These are phyloP conservation scores for Colletotrichum sp. DNA, from an alignment of 2,329 filamentous ascomycete species.

Conservation along the genomic window DNA sequence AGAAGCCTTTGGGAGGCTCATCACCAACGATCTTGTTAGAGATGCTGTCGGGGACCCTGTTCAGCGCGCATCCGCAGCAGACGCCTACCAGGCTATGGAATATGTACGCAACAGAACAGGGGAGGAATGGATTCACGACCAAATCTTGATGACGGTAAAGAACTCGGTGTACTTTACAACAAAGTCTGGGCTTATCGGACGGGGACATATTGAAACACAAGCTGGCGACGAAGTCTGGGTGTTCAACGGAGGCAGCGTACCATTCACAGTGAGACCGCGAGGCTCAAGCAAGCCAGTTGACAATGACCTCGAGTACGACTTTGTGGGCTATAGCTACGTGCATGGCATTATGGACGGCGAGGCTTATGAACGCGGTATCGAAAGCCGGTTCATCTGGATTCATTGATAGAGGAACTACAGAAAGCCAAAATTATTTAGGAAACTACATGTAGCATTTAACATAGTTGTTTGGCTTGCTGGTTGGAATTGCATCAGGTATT, in stretches of 20 bases:
- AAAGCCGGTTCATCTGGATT: not conserved
- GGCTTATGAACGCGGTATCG: not conserved
- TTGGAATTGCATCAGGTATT: accelerated
- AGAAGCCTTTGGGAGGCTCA: not conserved
- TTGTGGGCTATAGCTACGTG: not conserved
- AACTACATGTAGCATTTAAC: not conserved
- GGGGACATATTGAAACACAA: not conserved
- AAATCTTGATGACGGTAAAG: not conserved
- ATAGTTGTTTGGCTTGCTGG: not conserved
- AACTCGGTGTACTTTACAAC: not conserved
- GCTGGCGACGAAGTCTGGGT: not conserved
- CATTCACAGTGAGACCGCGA: not conserved
- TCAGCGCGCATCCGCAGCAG: not conserved
- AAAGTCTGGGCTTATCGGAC: not conserved
- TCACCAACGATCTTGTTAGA: not conserved
- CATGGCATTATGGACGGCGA: not conserved
- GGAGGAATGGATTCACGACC: not conserved
- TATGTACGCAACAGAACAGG: not conserved
- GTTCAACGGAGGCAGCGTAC: not conserved
- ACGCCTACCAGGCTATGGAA: not conserved
- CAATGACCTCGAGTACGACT: not conserved
- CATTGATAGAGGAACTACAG: not conserved
- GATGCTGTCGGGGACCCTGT: not conserved
- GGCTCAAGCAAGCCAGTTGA: not conserved
- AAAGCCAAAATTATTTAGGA: accelerated